Evolutionary conservation across 1,284 basidiomycete genomes (phyloP).

Genomic region (Trichosporon inkin): DNA sequence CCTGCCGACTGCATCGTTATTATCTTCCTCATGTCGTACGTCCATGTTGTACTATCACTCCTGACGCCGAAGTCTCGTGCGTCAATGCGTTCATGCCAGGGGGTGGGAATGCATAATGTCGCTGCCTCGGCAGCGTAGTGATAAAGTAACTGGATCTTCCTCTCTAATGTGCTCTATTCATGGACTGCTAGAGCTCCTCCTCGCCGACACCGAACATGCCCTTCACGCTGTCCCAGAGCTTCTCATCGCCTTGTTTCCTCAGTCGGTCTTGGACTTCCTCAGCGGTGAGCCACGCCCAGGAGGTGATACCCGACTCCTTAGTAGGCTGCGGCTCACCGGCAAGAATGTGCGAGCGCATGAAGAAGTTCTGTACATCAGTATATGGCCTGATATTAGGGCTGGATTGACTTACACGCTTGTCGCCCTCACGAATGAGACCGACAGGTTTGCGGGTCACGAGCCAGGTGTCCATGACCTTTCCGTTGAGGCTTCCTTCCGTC

Average conservation of each 20-base stretch:
- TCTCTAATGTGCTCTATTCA: background rate
- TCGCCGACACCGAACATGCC: conserved; percentile 39
- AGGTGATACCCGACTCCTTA: conserved; percentile 27
- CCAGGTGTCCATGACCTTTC: conserved; percentile 48
- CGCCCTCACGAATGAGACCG: conserved; percentile 35
- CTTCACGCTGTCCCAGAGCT: conserved; percentile 40
- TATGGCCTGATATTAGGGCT: background rate
- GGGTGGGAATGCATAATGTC: background rate
- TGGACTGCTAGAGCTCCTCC: conserved; percentile 13
- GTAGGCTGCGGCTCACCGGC: conserved; percentile 42
- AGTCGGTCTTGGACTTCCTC: conserved; percentile 38
- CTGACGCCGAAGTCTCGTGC: too few relatives aligned
- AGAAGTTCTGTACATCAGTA: conserved; percentile 41
- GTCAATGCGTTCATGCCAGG: background rate
- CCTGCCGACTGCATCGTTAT: too few relatives aligned
- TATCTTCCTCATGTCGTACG: too few relatives aligned
- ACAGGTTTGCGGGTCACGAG: conserved; percentile 49
- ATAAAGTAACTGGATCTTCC: background rate
- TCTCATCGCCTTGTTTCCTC: conserved; percentile 36
- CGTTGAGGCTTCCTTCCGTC: conserved; percentile 36
- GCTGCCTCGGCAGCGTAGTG: background rate
- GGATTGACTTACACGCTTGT: conserved; percentile 36
- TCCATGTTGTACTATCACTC: too few relatives aligned
- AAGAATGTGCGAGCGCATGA: conserved; percentile 48
- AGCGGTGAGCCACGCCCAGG: conserved; percentile 43